Base-by-base conservation (phyloP, 768 basidiomycete species). In the Termitomyces sp. region DNA sequence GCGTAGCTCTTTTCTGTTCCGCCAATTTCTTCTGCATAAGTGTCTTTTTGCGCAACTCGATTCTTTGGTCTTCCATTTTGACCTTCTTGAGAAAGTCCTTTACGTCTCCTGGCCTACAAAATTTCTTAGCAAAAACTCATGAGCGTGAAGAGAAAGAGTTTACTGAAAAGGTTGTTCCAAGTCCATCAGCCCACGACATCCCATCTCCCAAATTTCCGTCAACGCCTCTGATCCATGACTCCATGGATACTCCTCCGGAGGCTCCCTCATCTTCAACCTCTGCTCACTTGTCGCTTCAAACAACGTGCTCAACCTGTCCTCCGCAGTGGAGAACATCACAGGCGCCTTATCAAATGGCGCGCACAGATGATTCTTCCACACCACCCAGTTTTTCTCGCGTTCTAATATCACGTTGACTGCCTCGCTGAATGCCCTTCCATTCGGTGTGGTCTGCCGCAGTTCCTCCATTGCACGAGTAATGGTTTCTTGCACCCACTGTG, bases 361-460 rank as follows among this genome's bases (percentile, higher is more conserved):
- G 67, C 92, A 94, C 2, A 88, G 70, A 43, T 90, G 86, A 61
- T 89, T 90, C 74, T 94, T 94, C 92, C 92, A 94, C 61, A 81
- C 83, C 4, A 92, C 84, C 93, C 93, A 95, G 65, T 92, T 94
- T 68, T 84, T 86, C 72, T 95, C 93, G 52, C 92, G 79, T 62
- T 90, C 86, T 6, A 94, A 76, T 36, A 94, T 86, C 9, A 80
- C 75, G 53, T 69, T 75, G 26, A 89, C 86, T 0, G 90, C 89
- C 13, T 92, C 90, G 1, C 87, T 80, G 68, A 94, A 92, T 30
- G 79, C 75, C 10, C 86, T 80, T 0, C 92, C 92, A 58, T 84
- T 88, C 0, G 92, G 90, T 14, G 88, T 79, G 1, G 92, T 93
- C 64, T 87, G 83, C 14, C 83, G 81, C 26, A 94, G 74, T 67